Base-by-base conservation (phyloP, 805 yeast species). In the Saturnispora galanensis region DNA sequence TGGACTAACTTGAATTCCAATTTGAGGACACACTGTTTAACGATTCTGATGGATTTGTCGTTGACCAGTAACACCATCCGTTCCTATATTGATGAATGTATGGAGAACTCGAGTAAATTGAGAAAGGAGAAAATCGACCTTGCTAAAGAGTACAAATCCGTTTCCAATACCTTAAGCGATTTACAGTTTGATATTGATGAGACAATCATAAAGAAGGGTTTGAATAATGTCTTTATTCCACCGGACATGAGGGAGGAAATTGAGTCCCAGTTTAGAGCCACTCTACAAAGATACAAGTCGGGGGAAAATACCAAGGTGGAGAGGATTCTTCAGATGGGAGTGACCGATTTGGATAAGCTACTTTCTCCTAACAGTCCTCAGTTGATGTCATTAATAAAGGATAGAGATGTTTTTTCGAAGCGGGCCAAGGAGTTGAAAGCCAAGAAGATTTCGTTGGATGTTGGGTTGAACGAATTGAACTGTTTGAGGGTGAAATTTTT, bases 401-500 rank as follows among this genome's bases (percentile, higher is more conserved):
- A 64, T n/a, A 63, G 84, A 50, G 66, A 68, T 6, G 71, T 65
- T 3, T 53, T 55, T 31, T 51, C 71, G 32, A 48, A 56, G 11
- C 63, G 61, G 37, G 66, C 76, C 16, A 76, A 74, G 35, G 72
- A 69, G 32, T 56, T 75, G 28, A 71, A 76, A 44, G 56, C 59
- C 5, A 69, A 71, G 39, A 78, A 76, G 56, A 66, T 67, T 35
- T 68, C 69, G 32, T 63, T 79, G 13, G 95, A 85, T 53, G 71
- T 67, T 48, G 69, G 76, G 47, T 65, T 93, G 18, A 71, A 72
- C 38, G 87, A 81, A 52, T 65, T 77, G 40, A 96, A 89, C 55
- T 71, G 81, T 48, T 96, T 87, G 58, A 66, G 97, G 46, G 71
- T 88, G 39, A 74, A 75, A 44, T 69, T 77, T 29, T 65, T 93